Evolutionary conservation across 371 early-diverging fungal species (phyloP), one percentile per base, ranked within the genome.

Genomic region (Cokeromyces recurvatus): DNA sequence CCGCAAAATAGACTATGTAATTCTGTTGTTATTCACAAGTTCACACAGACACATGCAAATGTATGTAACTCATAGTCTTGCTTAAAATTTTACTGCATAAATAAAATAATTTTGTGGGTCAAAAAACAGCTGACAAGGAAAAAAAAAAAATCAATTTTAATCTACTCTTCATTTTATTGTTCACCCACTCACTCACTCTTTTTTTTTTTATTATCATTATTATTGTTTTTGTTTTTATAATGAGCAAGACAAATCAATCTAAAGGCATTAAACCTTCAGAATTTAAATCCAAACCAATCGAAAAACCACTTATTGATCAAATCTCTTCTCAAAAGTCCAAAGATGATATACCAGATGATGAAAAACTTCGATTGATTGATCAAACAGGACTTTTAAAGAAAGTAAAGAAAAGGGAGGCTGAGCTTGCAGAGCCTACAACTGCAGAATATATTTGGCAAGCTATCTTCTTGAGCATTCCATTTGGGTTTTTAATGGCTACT

Each of bases 391-490:
- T 81, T 11, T 45, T 81, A 43, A 53, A 77, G 20, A 65, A 71
- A 38, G 71, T 67, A 9, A 58, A 72, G 20, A 54, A 59, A 47
- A 54, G 62, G 35, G 71, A 72, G 42, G 59, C 49, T 11, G 65
- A 68, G 27, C 23, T 67, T 14, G 38, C 29, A 29, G 11, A 29
- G 29, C 21, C n/a, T 20, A 62, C 64, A 4, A 63, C 71, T 1
- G 42, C 68, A 6, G 77, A 78, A 19, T 78, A 71, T 46, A 46
- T 77, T 16, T 74, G 77, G 66, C 78, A 77, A 40, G 81, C 79
- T 27, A 55, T 81, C 15, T 78, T 78, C 46, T 42, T 77, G 25
- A 66, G 66, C 23, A 70, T 81, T 43, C 81, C 81, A 1, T 78
- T 77, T 57, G 69, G 70, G 1, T 67, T 76, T 36, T 53, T 81